phyloP scores from a whole-genome alignment of 106 monocot genomes.

The Acorus calamus region DNA sequence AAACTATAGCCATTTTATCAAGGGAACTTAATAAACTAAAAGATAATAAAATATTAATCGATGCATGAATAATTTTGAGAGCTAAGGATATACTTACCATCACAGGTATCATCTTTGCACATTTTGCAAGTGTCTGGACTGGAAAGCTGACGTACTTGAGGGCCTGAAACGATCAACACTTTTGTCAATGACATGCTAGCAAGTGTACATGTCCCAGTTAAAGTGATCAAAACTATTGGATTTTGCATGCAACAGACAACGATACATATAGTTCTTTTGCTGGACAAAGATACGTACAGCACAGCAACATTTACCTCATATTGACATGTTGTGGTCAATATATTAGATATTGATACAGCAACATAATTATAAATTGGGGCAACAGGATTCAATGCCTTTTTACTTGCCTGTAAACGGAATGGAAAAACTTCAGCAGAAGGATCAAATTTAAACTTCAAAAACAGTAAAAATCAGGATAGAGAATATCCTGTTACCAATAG shows the following conservation, averaged over 20 bases:
- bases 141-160: slow-evolving; percentile 99
- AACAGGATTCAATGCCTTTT: slow-evolving; percentile 67
- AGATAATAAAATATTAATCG: no score
- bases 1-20: no score
- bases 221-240: no score
- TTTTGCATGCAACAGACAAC: no score
- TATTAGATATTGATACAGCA: slow-evolving; percentile 79
- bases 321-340: slow-evolving; percentile 93
- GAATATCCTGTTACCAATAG: slow-evolving; percentile 48
- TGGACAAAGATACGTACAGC: neutral
- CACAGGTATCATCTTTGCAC: slow-evolving; percentile 99
- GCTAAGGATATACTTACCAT: slow-evolving; percentile 51
- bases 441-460: neutral
- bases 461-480: neutral
- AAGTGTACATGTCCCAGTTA: no score
- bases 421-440: no score
- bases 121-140: slow-evolving; percentile 93
- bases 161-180: slow-evolving; percentile 49
- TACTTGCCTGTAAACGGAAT: slow-evolving; percentile 43
- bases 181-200: neutral
- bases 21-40: no score
- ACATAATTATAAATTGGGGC: slow-evolving; percentile 83
- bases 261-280: no score
- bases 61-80: neutral
- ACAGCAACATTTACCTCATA: slow-evolving; percentile 51